These are phyloP conservation scores for Debaryomyces prosopidis DNA, from an alignment of 805 yeast genomes.

Conservation along the genomic window DNA sequence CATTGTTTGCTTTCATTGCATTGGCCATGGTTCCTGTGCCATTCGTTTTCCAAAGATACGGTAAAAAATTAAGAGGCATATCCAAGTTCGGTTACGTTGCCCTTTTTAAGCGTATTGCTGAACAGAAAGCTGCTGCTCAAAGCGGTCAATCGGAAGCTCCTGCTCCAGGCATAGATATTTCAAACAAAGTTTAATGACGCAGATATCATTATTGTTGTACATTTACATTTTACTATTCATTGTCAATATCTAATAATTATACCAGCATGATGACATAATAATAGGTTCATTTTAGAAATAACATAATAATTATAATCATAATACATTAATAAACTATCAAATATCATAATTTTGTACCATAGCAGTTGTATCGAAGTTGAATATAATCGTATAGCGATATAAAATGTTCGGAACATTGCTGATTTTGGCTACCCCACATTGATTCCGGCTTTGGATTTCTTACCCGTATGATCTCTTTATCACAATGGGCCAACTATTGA, in stretches of 20 bases:
- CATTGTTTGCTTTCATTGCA: constrained; percentile 51
- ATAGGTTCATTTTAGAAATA: too few species aligned
- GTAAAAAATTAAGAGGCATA: constrained; percentile 53
- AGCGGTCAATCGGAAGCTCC: constrained; percentile 10
- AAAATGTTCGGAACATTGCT: too few species aligned
- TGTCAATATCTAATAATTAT: too few species aligned
- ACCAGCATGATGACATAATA: too few species aligned
- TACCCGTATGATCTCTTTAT: constrained; percentile 51
- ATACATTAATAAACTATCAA: constrained; percentile 28
- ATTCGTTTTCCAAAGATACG: constrained; percentile 63
- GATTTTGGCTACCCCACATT: too few species aligned
- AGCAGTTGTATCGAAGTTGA: too few species aligned
- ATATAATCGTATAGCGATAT: too few species aligned
- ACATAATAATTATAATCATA: constrained; percentile 45
- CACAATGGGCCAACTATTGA: constrained; percentile 54
- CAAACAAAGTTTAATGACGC: constrained; percentile 9
- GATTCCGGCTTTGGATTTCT: too few species aligned
- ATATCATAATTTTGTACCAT: too few species aligned
- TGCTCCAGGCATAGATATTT: constrained; percentile 9
- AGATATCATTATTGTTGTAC: too few species aligned
- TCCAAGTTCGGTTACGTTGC: constrained; percentile 58
- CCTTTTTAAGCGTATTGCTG: constrained; percentile 37
- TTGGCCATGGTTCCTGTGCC: constrained; percentile 74
- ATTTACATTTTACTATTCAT: too few species aligned
- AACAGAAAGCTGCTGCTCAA: constrained; percentile 18